Base-by-base conservation (phyloP, 768 basidiomycete genomes). In the Clathrus columnatus region DNA sequence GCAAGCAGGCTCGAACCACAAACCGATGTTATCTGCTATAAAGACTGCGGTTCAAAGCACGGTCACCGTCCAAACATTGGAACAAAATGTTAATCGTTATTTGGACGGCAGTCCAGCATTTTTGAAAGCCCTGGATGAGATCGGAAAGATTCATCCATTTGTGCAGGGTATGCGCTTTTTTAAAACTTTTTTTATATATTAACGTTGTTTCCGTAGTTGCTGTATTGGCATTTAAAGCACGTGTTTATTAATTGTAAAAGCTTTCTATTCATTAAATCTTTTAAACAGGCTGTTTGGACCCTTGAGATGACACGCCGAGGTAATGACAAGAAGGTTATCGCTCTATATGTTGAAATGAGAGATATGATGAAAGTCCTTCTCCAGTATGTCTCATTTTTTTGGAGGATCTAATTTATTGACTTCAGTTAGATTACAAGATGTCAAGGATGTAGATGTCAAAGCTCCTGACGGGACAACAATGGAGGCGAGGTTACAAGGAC, bases 381-480 rank as follows among this genome's bases (percentile, higher is more conserved):
- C 46, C 17, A 17, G 54, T 29, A 26, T 11, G 17, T 47, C n/a
- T 20, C 18, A 27, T 17, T 20, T 46, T 26, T 21, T 11, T 20
- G 20, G 41, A 11, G 14, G 14, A 42, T 11, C 41, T 42, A 20
- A 42, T n/a, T n/a, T 42, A 42, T 42, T 26, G 10, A 56, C 29
- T 46, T 16, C 26, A 17, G 46, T 29, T 30, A 66, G 65, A 41
- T 55, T 66, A 10, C 60, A 57, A 29, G 57, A 59, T 26, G 55
- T 65, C 50, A 62, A 57, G 42, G 23, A 63, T 7, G 14, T 42
- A 1, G 7, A 45, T 24, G 61, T 61, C 5, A 50, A 50, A 32
- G 72, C 64, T 4, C 64, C 62, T 0, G 70, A 76, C 52, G 73
- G 73, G 0, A 42, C 61, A 0, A 60, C 67, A 2, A 46, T 72